phyloP scores from a whole-genome alignment of 1,284 basidiomycete species.

The Rhodotorula sp. region DNA sequence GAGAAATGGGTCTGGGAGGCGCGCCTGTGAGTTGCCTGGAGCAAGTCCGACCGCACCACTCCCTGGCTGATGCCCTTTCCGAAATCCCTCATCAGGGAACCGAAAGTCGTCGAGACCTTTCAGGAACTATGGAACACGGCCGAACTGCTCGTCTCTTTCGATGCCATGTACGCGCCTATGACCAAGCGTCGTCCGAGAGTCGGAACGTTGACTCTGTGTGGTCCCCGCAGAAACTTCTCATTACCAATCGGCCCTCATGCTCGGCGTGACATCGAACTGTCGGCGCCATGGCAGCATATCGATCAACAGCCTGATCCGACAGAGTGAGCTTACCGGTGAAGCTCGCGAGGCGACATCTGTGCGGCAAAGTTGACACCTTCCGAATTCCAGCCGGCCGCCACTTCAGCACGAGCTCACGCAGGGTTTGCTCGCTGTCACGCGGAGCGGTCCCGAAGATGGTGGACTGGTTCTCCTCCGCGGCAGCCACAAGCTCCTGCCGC shows the following conservation, averaged over 20 bases:
- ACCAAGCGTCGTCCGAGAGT: background rate
- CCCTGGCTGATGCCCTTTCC: too few relatives aligned
- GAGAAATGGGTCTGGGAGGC: constrained; percentile 50
- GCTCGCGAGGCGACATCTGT: background rate
- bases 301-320: constrained; percentile 49
- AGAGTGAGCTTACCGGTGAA: constrained; percentile 31
- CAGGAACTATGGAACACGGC: constrained; percentile 51
- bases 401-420: constrained; percentile 46
- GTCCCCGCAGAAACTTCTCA: constrained; percentile 47
- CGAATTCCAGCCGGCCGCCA: background rate
- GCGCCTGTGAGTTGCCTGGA: constrained; percentile 30
- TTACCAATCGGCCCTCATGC: constrained; percentile 46
- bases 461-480: constrained; percentile 52
- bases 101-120: constrained; percentile 48
- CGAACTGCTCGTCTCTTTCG: constrained; percentile 47
- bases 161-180: constrained; percentile 21
- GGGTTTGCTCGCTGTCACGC: constrained; percentile 50
- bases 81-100: constrained; percentile 40
- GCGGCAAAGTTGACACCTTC: background rate
- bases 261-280: constrained; percentile 35
- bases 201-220: constrained; percentile 2
- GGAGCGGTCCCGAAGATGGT: constrained; percentile 51
- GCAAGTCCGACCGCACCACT: too few relatives aligned
- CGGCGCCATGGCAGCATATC: constrained; percentile 50
- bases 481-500: constrained; percentile 46